Evolutionary conservation across 1,139 yeast species (phyloP), one percentile per base, ranked within the genome.

Genomic region (Nadsonia commutata): DNA sequence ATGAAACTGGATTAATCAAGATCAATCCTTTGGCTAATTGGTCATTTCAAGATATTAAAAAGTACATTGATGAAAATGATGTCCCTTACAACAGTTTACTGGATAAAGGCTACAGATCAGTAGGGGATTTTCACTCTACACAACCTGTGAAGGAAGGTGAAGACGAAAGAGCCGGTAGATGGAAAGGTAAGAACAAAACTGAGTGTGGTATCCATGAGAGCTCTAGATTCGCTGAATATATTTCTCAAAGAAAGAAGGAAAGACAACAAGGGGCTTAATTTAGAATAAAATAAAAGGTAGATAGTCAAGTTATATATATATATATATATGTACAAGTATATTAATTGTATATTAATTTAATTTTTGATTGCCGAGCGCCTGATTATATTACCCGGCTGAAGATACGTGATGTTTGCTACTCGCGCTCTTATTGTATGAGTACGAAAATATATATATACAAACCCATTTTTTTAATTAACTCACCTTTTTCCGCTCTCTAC

Each of bases 41-140:
- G 95, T 71, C 74, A 1, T 88, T 88, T 58, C 58, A 65, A 16
- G 78, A 80, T 51, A 95, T 88, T 20, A 72, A 78, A 50, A 53
- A 59, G 2, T 88, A 88, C 60, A 71, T 88, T 47, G 78, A 80
- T 48, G 70, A 67, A 22, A 65, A 85, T 59, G 52, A 72, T 9
- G 95, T 88, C 17, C 96, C 96, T 3, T 85, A 82, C 63, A 90
- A 90, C 57, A 85, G 74, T 48, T 67, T 90, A 39, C 66, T 90
- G 42, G 93, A 86, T 59, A 67, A 77, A 47, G 97, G 97, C 0
- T 90, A 88, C 62, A 79, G 86, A 55, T 82, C 95, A 0, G 74
- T 90, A 18, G 98, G 98, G 1, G 98, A 90, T 62, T 90, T 90
- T 76, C 98, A 90, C 62, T 83, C 95, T 1, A 90, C 98, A 0